Evolutionary conservation across 2,329 filamentous ascomycete genomes (phyloP), one percentile per base, ranked within the genome.

Genomic region (Periglandula ipomoeae): DNA sequence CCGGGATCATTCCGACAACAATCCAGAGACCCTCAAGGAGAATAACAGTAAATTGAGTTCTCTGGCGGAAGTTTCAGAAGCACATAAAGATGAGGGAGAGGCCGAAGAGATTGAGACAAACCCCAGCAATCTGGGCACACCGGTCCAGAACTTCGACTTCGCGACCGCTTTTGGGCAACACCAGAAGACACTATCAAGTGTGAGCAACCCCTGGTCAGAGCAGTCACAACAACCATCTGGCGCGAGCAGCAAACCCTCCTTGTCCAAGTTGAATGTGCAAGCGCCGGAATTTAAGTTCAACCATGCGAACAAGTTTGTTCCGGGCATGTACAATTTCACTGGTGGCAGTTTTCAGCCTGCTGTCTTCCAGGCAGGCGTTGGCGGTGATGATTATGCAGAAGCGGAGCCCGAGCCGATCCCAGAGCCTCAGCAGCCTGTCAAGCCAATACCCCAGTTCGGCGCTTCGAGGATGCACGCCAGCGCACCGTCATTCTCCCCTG

Each of bases 241-340:
- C 38, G 58, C 67, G 23, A 62, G 64, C 40, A 84, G 82, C 61
- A 87, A 85, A 58, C 73, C 82, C 3, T 90, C 81, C 0, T 66
- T 83, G 39, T 88, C 89, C 1, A 90, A 84, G 56, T 77, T 97
- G 57, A 97, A 97, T 58, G 89, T 94, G 26, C 81, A 85, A 53
- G 91, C 91, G 0, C 86, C 89, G 42, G 88, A 93, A 60, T 96
- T 96, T 72, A 88, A 84, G 58, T 91, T 91, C 66, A 79, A 80
- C 53, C 78, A 77, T 3, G 63, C 67, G 10, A 76, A 64, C 58
- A 67, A 66, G 23, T 81, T 80, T 58, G 69, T 73, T 34, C 71
- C 74, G 30, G 40, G 32, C 15, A 66, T 73, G 47, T 79, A 79
- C 58, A 69, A 68, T 35, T 80, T 80, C 52, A 67, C 69, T 37